A percentile compares a stretch with the other conserved stretches of the same genome.
These are phyloP conservation scores for Pichia sporocuriosa DNA, from an alignment of 805 yeast genomes.

Conservation along the genomic window DNA sequence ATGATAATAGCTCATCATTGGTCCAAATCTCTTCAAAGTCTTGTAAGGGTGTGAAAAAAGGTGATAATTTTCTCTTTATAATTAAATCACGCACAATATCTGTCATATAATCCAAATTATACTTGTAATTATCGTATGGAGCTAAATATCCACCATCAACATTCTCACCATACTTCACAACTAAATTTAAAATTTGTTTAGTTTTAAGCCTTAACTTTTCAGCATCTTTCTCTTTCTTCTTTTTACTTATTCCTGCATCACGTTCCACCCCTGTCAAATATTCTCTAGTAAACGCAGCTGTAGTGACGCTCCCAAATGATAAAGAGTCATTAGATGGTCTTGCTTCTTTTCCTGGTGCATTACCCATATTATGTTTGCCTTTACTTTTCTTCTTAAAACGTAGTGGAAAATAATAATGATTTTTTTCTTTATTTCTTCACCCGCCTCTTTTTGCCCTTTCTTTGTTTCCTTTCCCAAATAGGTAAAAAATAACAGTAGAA, in stretches of 20 bases:
- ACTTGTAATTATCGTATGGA: conserved; percentile 82
- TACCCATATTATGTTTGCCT: conserved; percentile 6
- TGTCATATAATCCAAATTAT: conserved; percentile 67
- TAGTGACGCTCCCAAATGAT: not conserved
- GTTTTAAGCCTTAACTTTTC: conserved; percentile 52
- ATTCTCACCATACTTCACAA: conserved; percentile 56
- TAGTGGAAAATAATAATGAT: no score
- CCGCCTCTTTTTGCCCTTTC: no score
- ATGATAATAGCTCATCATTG: conserved; percentile 54
- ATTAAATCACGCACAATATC: conserved; percentile 67
- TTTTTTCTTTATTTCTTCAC: no score
- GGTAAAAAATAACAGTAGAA: no score
- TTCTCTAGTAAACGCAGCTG: not conserved
- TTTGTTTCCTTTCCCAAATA: not conserved
- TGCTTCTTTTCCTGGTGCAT: conserved; percentile 8
- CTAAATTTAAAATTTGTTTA: conserved; percentile 46
- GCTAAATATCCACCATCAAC: conserved; percentile 95
- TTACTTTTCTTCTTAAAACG: not conserved
- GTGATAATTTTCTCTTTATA: conserved; percentile 67
- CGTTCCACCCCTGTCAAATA: not conserved
- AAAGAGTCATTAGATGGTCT: not conserved
- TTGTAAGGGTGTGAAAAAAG: conserved; percentile 84
- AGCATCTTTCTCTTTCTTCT: conserved; percentile 37
- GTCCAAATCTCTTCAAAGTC: conserved; percentile 70
- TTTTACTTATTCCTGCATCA: conserved; percentile 5